Evolutionary conservation across 2,329 filamentous ascomycete genomes (phyloP), one percentile per base, ranked within the genome.

Genomic region (Trichoderma harzianum): DNA sequence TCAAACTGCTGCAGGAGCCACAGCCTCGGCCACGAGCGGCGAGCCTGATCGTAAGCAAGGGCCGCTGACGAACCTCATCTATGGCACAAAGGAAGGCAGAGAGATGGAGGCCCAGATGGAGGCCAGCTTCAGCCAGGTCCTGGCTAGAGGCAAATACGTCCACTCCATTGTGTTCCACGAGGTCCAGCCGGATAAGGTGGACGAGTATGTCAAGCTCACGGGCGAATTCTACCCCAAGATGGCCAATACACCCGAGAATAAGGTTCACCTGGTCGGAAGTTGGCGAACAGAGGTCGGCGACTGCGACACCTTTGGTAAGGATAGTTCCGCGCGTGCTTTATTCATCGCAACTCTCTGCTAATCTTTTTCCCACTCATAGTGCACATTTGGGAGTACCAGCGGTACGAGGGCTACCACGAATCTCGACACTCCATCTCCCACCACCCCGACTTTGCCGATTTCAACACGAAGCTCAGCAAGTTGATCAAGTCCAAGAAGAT

Each of bases 331-430:
- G 26, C 55, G 26, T 7, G 16, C 14, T 28, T 47, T 30, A 7
- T 1, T 18, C 14, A 18, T 32, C 1, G 21, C 14, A 8, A 8
- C 47, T 8, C n/a, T 24, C 26, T 3, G 34, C 30, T 72, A 55
- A 64, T 3, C 1, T 8, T 26, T 60, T 14, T 3, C 14, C 12
- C 8, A 1, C 7, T 24, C 58, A 67, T 77, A 98, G 96, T 99
- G 65, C 96, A 99, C 81, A 99, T 99, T 78, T 99, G 96, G 96
- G 96, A 99, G 83, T 99, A 99, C 82, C 95, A 98, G 83, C 92
- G 95, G 78, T 99, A 98, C 84, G 88, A 95, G 77, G 96, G 96
- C 73, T 98, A 98, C 83, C 96, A 99, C 83, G 90, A 92, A 73
- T 98, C 96, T 24, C 87, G 97, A 61, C 89, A 98, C 84, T 89